These are phyloP conservation scores for Stemphylium vesicarium DNA, from an alignment of 2,329 filamentous ascomycete species.

Conservation along the genomic window DNA sequence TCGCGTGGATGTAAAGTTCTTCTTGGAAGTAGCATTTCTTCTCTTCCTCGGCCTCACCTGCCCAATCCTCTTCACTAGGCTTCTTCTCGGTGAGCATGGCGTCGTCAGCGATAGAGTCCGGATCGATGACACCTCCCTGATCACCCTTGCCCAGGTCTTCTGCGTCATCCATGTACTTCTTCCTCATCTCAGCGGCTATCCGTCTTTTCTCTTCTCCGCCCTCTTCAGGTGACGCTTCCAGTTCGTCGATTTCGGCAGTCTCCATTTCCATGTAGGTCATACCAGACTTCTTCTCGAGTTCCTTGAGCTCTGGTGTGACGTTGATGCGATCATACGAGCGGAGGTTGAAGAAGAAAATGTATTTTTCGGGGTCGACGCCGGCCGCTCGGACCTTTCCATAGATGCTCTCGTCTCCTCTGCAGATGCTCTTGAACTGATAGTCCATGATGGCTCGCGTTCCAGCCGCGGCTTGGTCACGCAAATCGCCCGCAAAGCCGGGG, in stretches of 20 bases:
- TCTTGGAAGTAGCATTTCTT: slow-evolving; percentile 92
- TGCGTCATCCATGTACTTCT: slow-evolving; percentile 53
- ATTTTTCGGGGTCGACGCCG: slow-evolving; percentile 75
- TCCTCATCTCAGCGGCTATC: slow-evolving; percentile 54
- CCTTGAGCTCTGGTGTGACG: slow-evolving; percentile 73
- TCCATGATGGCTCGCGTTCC: slow-evolving; percentile 95
- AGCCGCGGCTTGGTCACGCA: slow-evolving; percentile 79
- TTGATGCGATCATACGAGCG: slow-evolving; percentile 92
- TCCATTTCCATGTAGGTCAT: slow-evolving; percentile 87
- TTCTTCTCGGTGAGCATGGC: slow-evolving; percentile 76
- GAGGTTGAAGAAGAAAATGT: slow-evolving; percentile 94
- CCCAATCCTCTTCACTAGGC: slow-evolving; percentile 75
- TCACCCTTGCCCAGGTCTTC: slow-evolving; percentile 49
- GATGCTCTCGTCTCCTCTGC: slow-evolving; percentile 88
- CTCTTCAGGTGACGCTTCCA: slow-evolving; percentile 64
- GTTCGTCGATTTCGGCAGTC: slow-evolving; percentile 84
- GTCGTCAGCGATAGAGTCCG: slow-evolving; percentile 74
- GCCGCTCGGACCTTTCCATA: slow-evolving; percentile 76
- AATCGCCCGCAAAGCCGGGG: slow-evolving; percentile 91
- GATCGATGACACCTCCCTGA: slow-evolving; percentile 55
- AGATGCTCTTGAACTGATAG: slow-evolving; percentile 97
- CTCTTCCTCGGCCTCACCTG: slow-evolving; percentile 74
- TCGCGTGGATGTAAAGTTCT: slow-evolving; percentile 93
- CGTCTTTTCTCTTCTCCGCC: slow-evolving; percentile 50
- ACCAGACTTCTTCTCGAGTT: slow-evolving; percentile 80